Percentiles rank a stretch among this genome's conserved stretches.
Evolutionary conservation across 805 yeast genomes (phyloP).

Genomic region (Pichia phayaonensis): DNA sequence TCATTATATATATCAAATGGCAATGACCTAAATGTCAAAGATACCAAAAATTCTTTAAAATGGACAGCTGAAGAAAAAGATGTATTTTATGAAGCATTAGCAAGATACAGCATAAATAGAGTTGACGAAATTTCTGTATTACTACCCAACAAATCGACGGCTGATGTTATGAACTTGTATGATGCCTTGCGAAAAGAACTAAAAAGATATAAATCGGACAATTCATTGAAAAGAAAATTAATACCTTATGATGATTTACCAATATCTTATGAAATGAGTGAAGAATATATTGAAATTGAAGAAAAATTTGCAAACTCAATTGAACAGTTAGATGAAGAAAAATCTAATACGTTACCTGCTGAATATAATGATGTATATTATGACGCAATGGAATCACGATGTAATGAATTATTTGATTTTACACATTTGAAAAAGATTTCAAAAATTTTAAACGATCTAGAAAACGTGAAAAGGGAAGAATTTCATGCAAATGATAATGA

Average conservation of each 20-base stretch:
- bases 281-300: slow-evolving; percentile 36
- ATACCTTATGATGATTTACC: slow-evolving; percentile 41
- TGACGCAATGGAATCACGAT: not conserved
- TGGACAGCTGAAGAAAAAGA: slow-evolving; percentile 48
- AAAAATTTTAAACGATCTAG: not conserved
- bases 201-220: slow-evolving; percentile 19
- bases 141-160: slow-evolving; percentile 34
- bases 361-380: not conserved
- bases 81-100: slow-evolving; percentile 40
- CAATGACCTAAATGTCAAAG: slow-evolving; percentile 25
- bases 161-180: slow-evolving; percentile 42
- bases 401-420: not conserved
- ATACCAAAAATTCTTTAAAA: not conserved
- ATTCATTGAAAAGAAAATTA: slow-evolving; percentile 17
- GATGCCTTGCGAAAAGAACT: slow-evolving; percentile 29
- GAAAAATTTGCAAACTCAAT: slow-evolving; percentile 23
- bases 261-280: slow-evolving; percentile 44
- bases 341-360: not conserved
- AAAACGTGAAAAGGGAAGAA: not conserved
- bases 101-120: slow-evolving; percentile 42
- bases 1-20: not conserved
- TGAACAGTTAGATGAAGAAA: slow-evolving; percentile 2
- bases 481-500: not conserved
- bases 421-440: not conserved
- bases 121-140: slow-evolving; percentile 32